phyloP scores from a whole-genome alignment of 169 alveolate genomes.

The Neospora caninum region DNA sequence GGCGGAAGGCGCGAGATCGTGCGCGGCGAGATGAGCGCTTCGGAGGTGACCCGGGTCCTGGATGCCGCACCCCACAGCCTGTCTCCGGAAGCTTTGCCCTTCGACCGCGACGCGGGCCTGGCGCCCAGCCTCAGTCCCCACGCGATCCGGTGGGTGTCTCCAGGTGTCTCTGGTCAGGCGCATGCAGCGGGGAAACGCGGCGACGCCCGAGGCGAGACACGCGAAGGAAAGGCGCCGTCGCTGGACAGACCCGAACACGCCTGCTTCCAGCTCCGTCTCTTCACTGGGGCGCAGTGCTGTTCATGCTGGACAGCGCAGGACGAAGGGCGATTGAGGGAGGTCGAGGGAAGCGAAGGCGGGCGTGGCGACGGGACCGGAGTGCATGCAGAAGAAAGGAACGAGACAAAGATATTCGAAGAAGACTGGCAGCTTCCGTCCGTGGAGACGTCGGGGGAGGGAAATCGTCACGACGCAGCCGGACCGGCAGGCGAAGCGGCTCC shows the following conservation, averaged over 20 bases:
- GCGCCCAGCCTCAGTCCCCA: not conserved
- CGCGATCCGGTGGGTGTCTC: not conserved
- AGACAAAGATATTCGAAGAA: not conserved
- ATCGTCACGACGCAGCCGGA: no score
- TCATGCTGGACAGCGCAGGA: not conserved
- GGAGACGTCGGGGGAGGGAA: no score
- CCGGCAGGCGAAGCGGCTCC: no score
- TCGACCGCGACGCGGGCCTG: not conserved
- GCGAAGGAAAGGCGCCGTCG: not conserved
- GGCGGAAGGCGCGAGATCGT: not conserved
- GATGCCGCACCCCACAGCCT: not conserved
- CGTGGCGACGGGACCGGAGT: not conserved
- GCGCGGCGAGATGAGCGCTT: not conserved
- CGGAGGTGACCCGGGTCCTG: not conserved
- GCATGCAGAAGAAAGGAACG: not conserved
- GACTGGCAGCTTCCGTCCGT: not conserved
- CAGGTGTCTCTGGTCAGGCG: not conserved
- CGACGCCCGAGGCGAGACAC: not conserved
- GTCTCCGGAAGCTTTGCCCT: not conserved
- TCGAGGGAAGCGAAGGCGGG: not conserved
- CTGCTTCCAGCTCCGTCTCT: not conserved
- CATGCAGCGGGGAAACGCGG: not conserved
- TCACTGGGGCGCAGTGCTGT: not conserved
- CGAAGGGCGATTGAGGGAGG: not conserved
- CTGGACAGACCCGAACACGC: not conserved